phyloP scores from a whole-genome alignment of 78 protist genomes.

The Isochrysis galbana region DNA sequence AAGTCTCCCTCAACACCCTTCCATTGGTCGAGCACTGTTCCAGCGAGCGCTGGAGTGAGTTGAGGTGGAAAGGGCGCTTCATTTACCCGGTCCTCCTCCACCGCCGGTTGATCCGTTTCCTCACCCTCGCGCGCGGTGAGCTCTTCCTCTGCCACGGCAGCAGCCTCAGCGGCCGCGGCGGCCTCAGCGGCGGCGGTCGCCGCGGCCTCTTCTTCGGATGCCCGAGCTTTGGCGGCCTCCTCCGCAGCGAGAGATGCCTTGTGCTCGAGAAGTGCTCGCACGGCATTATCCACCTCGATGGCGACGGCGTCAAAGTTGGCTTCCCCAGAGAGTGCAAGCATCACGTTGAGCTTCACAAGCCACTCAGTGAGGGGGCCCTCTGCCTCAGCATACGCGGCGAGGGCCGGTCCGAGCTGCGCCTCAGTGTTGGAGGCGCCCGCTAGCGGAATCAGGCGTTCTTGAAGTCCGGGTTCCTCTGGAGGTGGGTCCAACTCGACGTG shows the following conservation, averaged over 20 bases:
- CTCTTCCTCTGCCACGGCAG: background rate
- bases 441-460: slow-evolving; percentile 23
- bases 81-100: background rate
- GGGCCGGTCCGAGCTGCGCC: slow-evolving; percentile 1
- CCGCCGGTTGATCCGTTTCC: too few species aligned
- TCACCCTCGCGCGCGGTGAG: background rate
- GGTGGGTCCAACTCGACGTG: slow-evolving; percentile 44
- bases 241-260: too few species aligned
- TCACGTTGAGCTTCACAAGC: background rate
- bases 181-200: slow-evolving; percentile 4
- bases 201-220: too few species aligned
- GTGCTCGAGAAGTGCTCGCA: background rate
- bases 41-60: too few species aligned
- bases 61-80: too few species aligned
- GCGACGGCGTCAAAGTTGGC: background rate
- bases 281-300: background rate
- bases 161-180: background rate
- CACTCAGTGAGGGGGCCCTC: background rate
- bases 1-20: background rate
- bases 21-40: background rate
- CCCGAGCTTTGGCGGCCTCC: too few species aligned
- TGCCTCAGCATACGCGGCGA: background rate
- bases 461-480: background rate
- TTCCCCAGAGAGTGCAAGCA: background rate
- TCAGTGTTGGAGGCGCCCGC: background rate